Base-by-base conservation (phyloP, 2,329 filamentous ascomycete species). In the Tolypocladium pustulatum region DNA sequence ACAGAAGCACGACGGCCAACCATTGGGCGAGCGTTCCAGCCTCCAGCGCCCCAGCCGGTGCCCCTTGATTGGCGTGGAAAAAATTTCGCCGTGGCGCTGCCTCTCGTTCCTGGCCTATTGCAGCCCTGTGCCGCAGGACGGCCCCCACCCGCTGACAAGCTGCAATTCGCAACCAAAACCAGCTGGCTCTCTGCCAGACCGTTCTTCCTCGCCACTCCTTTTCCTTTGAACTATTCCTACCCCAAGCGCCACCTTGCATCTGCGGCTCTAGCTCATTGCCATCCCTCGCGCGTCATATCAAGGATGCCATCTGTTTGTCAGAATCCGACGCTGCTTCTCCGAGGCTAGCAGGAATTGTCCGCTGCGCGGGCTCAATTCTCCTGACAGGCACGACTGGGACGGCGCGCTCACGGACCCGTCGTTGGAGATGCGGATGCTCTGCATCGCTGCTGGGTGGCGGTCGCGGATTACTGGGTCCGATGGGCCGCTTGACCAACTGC, bases 81-180 rank as follows among this genome's bases (percentile, higher is more conserved):
- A 60, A 58, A 27, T 58, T 53, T 43, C 52, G 27, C 27, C 22
- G n/a, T 40, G n/a, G 40, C 8, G 38, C 36, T 10, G 30, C 30
- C 49, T 52, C 30, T 27, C 4, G 13, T 13, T 10, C 54, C 38
- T 41, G 52, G 15, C 52, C 56, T 57, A 57, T 58, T 22, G 41
- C 6, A 43, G 30, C 32, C 54, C 20, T 17, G 17, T 38, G 4
- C 34, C 25, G 30, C 36, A 56, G 25, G 52, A 52, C 36, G 32
- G 34, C 20, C 55, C 43, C 58, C 56, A 58, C 52, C 49, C 17
- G n/a, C 13, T 55, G 57, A 55, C 52, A 51, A 10, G n/a, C 38
- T 4, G 38, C 51, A 37, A 55, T 55, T 58, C 52, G n/a, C 51
- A 58, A 55, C 51, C 51, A 54, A 58, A 57, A 58, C 53, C 54